Percentiles rank a stretch among this genome's conserved stretches.
phyloP scores from a whole-genome alignment of 2,329 filamentous ascomycete genomes.

The Capronia coronata region DNA sequence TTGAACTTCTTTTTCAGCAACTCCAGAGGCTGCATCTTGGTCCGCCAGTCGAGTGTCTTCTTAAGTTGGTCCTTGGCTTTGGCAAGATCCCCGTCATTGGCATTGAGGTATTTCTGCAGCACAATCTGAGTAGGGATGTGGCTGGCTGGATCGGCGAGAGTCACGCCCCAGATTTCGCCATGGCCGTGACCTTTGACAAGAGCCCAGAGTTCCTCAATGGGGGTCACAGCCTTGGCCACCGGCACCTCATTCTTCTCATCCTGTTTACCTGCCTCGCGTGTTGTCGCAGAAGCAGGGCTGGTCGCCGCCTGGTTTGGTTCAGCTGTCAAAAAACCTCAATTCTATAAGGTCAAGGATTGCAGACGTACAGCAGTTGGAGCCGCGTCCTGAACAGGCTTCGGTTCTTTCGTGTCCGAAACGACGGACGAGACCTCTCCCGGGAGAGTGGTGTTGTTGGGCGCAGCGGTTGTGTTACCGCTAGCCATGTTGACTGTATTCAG shows the following conservation, averaged over 20 bases:
- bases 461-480: slow-evolving; percentile 11
- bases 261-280: slow-evolving; percentile 13
- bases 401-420: slow-evolving; percentile 7
- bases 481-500: background rate
- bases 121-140: slow-evolving; percentile 75
- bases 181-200: slow-evolving; percentile 43
- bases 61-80: slow-evolving; percentile 72
- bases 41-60: slow-evolving; percentile 76
- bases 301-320: background rate
- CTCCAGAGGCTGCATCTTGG: slow-evolving; percentile 63
- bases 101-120: slow-evolving; percentile 87
- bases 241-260: slow-evolving; percentile 5
- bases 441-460: slow-evolving; percentile 17
- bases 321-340: slow-evolving; percentile 1
- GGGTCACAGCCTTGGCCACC: slow-evolving; percentile 11
- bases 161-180: slow-evolving; percentile 81
- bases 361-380: slow-evolving; percentile 1
- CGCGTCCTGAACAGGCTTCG: background rate
- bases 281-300: background rate
- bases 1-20: slow-evolving; percentile 59
- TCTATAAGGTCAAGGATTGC: background rate
- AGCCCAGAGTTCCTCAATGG: slow-evolving; percentile 25
- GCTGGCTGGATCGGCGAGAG: slow-evolving; percentile 43
- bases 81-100: slow-evolving; percentile 69
- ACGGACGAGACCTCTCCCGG: slow-evolving; percentile 16